Base-by-base conservation (phyloP, 1,284 basidiomycete species). In the Inonotus obliquus region DNA sequence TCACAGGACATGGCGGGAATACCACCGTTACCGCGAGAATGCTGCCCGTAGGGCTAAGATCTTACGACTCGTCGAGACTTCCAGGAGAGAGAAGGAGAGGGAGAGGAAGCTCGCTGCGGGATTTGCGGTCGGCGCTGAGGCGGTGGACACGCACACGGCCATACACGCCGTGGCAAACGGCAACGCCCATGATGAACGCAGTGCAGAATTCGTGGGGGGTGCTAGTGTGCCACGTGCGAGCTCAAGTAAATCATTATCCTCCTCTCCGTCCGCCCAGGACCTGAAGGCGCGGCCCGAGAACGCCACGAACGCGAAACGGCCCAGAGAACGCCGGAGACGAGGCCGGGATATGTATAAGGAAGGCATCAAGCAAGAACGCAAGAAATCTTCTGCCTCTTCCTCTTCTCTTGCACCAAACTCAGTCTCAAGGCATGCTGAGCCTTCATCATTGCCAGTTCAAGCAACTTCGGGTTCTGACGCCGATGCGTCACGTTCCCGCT, bases 331-430 rank as follows among this genome's bases (percentile, higher is more conserved):
- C n/a, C 63, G 63, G 37, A 61, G 55, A 39, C 59, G 63, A 1
- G 63, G 63, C 3, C 45, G 63, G 29, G 63, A 64, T n/a, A 55
- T 64, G 29, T 53, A 53, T 44, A 64, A 64, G 39, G 62, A 63
- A 17, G 54, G 60, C 17, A 23, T 52, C 23, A 64, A 54, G 52
- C 54, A 61, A 44, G 63, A 58, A 38, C 54, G 60, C 48, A 61
- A 61, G 59, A 60, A 54, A 37, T 14, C 56, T 13, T 13, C 51
- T 19, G 39, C 44, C 29, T 53, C 25, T 32, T 44, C 41, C 1
- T 44, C 56, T 10, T 41, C 54, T 55, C 38, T 19, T 10, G 27
- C 19, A 19, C 32, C 13, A 6, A 10, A 27, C 25, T 19, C 39
- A 29, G 11, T 41, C 19, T 25, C 14, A 32, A 14, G n/a, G 25